phyloP scores from a whole-genome alignment of 352 stramenopile genomes.

The Pilasporangium apinafurcum region DNA sequence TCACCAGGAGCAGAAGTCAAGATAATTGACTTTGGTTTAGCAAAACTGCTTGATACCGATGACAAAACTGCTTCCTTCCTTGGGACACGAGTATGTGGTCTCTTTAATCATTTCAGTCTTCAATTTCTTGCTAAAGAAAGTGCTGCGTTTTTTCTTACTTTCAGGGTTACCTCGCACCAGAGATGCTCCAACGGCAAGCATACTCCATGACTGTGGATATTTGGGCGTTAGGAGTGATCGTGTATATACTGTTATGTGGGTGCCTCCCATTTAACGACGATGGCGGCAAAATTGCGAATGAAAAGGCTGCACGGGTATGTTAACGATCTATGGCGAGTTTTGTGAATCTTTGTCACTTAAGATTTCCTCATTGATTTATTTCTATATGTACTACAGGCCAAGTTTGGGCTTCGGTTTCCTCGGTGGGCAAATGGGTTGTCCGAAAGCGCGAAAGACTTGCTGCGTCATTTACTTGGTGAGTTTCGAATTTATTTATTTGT shows the following conservation, averaged over 20 bases:
- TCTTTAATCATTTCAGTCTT: neutral
- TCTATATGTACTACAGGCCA: constrained; percentile 41
- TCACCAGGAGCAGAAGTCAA: constrained; percentile 88
- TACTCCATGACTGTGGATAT: constrained; percentile 98
- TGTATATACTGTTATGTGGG: constrained; percentile 96
- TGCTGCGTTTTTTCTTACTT: neutral
- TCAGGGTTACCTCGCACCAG: constrained; percentile 95
- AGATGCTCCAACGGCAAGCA: constrained; percentile 96
- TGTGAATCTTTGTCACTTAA: constrained; percentile 13
- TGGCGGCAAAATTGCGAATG: constrained; percentile 75
- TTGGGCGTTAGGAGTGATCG: constrained; percentile 98
- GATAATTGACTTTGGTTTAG: constrained; percentile 99
- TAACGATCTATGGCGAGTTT: too few relatives aligned
- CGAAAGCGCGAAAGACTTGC: constrained; percentile 80
- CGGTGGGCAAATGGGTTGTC: constrained; percentile 88
- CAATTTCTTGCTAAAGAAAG: neutral
- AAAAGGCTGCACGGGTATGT: constrained; percentile 60
- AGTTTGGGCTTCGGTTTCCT: constrained; percentile 94
- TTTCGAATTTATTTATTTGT: neutral
- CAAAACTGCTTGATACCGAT: constrained; percentile 89
- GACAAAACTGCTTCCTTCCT: constrained; percentile 81
- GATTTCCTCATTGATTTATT: neutral
- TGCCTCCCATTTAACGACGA: constrained; percentile 99
- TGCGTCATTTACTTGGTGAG: constrained; percentile 70
- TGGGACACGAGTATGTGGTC: constrained; percentile 43